phyloP scores from a whole-genome alignment of 805 yeast genomes.

The Cyberlindnera sargentensis region DNA sequence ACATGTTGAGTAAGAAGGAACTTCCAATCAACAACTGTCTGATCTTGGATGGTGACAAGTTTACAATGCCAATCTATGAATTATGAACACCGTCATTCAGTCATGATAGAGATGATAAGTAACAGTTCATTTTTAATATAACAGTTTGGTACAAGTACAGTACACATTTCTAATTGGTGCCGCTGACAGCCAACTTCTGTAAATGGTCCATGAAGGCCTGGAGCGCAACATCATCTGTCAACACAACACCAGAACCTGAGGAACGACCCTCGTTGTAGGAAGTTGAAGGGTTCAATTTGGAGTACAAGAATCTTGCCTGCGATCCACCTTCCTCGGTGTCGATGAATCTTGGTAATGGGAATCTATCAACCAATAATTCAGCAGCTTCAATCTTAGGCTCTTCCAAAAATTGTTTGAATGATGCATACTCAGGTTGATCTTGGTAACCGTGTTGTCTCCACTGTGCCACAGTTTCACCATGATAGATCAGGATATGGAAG shows the following conservation, averaged over 20 bases:
- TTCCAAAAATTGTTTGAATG: constrained; percentile 78
- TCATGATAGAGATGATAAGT: not conserved
- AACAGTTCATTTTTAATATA: not conserved
- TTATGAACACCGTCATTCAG: constrained; percentile 24
- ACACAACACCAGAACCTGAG: constrained; percentile 58
- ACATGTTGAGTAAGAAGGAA: constrained; percentile 67
- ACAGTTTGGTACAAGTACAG: not conserved
- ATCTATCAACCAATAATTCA: constrained; percentile 81
- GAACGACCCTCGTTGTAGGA: constrained; percentile 55
- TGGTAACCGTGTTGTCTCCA: constrained; percentile 97
- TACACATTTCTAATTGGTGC: not conserved
- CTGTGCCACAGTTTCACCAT: constrained; percentile 89
- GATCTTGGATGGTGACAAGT: constrained; percentile 63
- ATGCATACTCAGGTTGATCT: constrained; percentile 82
- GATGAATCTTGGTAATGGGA: constrained; percentile 95
- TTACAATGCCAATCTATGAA: constrained; percentile 72
- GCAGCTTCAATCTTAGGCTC: constrained; percentile 93
- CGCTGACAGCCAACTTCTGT: constrained; percentile 75
- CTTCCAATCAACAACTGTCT: constrained; percentile 77
- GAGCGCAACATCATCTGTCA: constrained; percentile 93
- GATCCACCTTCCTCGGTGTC: constrained; percentile 98
- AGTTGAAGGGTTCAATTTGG: constrained; percentile 91
- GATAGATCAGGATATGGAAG: constrained; percentile 92
- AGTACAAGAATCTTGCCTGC: constrained; percentile 92
- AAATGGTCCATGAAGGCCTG: constrained; percentile 94